phyloP scores from a whole-genome alignment of 805 yeast genomes.

The Saturnispora serradocipensis region DNA sequence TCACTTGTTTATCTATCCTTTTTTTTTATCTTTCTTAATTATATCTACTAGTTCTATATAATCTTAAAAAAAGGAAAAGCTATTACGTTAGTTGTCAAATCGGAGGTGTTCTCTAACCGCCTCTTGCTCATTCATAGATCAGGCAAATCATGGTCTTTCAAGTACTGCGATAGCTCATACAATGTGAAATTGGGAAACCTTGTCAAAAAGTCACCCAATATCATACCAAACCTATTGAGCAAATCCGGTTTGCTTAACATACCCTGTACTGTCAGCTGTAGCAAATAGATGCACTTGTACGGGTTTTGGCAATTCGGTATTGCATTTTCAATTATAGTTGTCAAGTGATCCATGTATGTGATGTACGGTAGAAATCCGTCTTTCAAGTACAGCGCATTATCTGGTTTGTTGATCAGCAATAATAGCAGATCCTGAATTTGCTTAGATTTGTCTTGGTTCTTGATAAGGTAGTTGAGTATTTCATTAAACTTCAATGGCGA shows the following conservation, averaged over 20 bases:
- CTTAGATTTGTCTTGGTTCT: constrained; percentile 6
- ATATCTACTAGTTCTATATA: background rate
- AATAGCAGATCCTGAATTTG: constrained; percentile 6
- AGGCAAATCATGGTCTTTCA: constrained; percentile 6
- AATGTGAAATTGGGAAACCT: constrained; percentile 10
- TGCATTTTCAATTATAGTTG: constrained; percentile 1
- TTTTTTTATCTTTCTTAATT: background rate
- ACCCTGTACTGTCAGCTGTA: constrained; percentile 5
- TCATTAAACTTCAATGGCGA: constrained; percentile 1
- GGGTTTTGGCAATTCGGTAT: constrained; percentile 9
- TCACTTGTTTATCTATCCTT: background rate
- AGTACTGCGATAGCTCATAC: constrained; percentile 6
- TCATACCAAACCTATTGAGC: background rate
- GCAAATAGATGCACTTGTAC: constrained; percentile 4
- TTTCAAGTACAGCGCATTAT: background rate
- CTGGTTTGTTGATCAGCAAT: constrained; percentile 3
- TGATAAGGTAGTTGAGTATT: background rate
- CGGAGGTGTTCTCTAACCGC: too few species aligned
- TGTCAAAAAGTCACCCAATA: constrained; percentile 7
- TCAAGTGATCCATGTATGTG: constrained; percentile 11
- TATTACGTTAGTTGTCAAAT: too few species aligned
- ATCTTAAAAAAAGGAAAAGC: background rate
- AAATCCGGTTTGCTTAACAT: constrained; percentile 6
- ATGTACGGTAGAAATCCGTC: constrained; percentile 10
- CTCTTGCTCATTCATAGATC: background rate